A percentile compares a stretch with the other conserved stretches of the same genome.
Conservation (phyloP, 2,329 filamentous ascomycete species). For the Arachnopeziza araneosa region DNA sequence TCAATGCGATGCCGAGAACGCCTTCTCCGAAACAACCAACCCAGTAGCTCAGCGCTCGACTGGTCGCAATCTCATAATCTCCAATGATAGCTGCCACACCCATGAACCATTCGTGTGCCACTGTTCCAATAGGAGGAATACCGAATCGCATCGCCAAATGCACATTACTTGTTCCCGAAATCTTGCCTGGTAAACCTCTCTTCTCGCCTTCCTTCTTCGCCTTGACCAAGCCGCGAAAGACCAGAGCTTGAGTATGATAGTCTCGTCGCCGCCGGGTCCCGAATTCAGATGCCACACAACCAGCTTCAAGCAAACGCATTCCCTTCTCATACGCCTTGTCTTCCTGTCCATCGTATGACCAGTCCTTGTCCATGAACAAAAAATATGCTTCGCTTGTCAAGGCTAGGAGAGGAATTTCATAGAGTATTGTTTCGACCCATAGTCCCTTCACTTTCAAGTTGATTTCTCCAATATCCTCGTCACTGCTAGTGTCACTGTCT, state of each 20-base stretch:
- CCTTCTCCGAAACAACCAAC: slow-evolving; percentile 82
- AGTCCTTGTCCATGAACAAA: slow-evolving; percentile 90
- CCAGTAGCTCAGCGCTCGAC: slow-evolving; percentile 82
- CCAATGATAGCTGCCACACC: slow-evolving; percentile 86
- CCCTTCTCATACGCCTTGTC: slow-evolving; percentile 82
- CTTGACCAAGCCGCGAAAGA: slow-evolving; percentile 78
- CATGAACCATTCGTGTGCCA: slow-evolving; percentile 99
- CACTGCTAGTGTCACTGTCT: slow-evolving; percentile 52
- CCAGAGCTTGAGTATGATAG: slow-evolving; percentile 90
- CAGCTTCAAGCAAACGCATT: slow-evolving; percentile 66
- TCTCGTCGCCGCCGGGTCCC: slow-evolving; percentile 84
- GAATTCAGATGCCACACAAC: slow-evolving; percentile 90
- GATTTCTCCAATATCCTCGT: slow-evolving; percentile 67
- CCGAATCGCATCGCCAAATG: slow-evolving; percentile 93
- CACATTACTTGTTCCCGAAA: slow-evolving; percentile 91
- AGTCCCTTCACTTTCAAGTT: slow-evolving; percentile 71
- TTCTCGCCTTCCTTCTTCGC: slow-evolving; percentile 67
- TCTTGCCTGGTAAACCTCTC: slow-evolving; percentile 61
- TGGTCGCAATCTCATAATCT: slow-evolving; percentile 79
- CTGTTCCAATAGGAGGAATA: slow-evolving; percentile 78
- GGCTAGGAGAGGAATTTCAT: slow-evolving; percentile 91
- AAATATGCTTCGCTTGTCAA: slow-evolving; percentile 96
- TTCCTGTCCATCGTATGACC: slow-evolving; percentile 82
- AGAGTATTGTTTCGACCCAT: slow-evolving; percentile 95
- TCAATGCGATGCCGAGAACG: slow-evolving; percentile 81